phyloP scores from a whole-genome alignment of 2,329 filamentous ascomycete genomes.

The Fusarium torulosum region DNA sequence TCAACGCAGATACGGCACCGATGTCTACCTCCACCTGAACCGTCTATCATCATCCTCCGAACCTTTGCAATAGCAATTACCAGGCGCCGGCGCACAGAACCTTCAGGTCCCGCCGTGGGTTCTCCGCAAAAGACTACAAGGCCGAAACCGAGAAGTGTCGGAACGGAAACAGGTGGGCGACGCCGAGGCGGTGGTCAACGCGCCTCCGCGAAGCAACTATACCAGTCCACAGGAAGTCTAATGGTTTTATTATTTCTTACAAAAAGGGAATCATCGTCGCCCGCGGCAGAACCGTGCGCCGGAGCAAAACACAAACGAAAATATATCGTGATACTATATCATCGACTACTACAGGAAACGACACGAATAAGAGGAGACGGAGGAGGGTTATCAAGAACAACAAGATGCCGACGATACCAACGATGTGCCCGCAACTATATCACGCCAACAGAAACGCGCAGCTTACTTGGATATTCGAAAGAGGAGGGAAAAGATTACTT shows the following conservation, averaged over 20 bases:
- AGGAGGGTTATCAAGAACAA: slow-evolving; percentile 15
- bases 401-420: slow-evolving; percentile 15
- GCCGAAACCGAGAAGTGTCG: slow-evolving; percentile 75
- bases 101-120: slow-evolving; percentile 51
- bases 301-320: slow-evolving; percentile 41
- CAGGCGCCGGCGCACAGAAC: slow-evolving; percentile 56
- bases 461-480: slow-evolving; percentile 43
- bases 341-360: slow-evolving; percentile 29
- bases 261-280: slow-evolving; percentile 44
- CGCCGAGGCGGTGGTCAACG: slow-evolving; percentile 79
- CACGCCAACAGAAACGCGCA: slow-evolving; percentile 39
- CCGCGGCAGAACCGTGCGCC: slow-evolving; percentile 43
- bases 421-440: slow-evolving; percentile 37
- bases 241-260: slow-evolving; percentile 42
- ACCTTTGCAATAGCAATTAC: slow-evolving; percentile 92
- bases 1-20: slow-evolving; percentile 85
- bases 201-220: slow-evolving; percentile 54
- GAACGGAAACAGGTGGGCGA: slow-evolving; percentile 93
- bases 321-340: slow-evolving; percentile 34
- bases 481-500: slow-evolving; percentile 39
- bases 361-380: slow-evolving; percentile 17
- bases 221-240: slow-evolving; percentile 49
- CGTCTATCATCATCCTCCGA: slow-evolving; percentile 94
- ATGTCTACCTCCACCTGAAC: slow-evolving; percentile 98
- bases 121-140: slow-evolving; percentile 74